Base-by-base conservation (phyloP, 345 rosid species). In the Gynandropsis gynandra region DNA sequence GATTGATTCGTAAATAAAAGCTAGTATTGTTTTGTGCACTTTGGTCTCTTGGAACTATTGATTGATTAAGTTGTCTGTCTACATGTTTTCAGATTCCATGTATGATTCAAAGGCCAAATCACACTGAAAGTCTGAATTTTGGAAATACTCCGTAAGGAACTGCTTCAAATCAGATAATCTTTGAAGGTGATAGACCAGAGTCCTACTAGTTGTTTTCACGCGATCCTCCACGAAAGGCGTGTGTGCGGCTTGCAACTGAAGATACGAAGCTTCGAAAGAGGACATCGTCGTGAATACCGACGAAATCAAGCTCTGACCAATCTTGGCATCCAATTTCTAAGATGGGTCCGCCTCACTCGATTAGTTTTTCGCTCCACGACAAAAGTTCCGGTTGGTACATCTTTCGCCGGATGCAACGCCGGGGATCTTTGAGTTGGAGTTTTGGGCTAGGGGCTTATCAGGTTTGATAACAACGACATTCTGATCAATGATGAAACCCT, bases 381-480 rank as follows among this genome's bases (percentile, higher is more conserved):
- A 12, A 63, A 16, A 44, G 42, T 52, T 20, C 1, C 59, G 38
- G 34, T 11, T 39, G 41, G 55, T 33, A 59, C 10, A 39, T 52
- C 72, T 1, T 43, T 48, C 10, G 14, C 7, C 19, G 63, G 53
- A 34, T 64, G 55, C 20, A 43, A 29, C 3, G 38, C 50, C 18
- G 61, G 61, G 37, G 67, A 62, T 21, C 52, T 50, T 8, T 49
- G 64, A 42, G 72, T 51, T 7, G 59, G 50, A 27, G 27, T 16
- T 38, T 9, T 48, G 29, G 58, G 39, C 12, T 14, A 8, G 15
- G 8, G 78, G 76, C 9, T 37, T 62, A 58, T 90, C 96, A 0
- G 96, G 98, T 51, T 84, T 92, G 62, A 87, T 71, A 54, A 92
- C 93, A 49, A 92, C 89, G 42, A 92, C 96, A 52, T 88, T 79